phyloP scores from a whole-genome alignment of 345 rosid genomes.

The Eutrema heterophyllum region DNA sequence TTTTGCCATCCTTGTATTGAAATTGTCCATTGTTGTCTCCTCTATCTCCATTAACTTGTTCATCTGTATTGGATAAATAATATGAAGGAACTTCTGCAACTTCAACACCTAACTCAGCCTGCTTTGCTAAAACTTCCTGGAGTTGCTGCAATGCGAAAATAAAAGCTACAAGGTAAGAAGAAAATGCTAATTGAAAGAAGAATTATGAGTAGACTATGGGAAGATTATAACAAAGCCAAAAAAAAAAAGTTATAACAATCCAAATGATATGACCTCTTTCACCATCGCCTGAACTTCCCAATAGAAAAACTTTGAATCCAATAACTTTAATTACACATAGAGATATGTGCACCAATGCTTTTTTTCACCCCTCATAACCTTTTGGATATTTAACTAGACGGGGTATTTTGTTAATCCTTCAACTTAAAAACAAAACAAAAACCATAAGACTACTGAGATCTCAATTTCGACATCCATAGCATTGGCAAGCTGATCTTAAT shows the following conservation, averaged over 20 bases:
- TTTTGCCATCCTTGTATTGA: conserved; percentile 41
- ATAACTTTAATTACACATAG: no score
- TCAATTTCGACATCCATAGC: no score
- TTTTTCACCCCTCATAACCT: no score
- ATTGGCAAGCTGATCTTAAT: background rate
- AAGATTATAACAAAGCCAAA: background rate
- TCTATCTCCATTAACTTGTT: conserved; percentile 23
- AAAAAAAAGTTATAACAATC: no score
- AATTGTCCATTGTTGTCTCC: conserved; percentile 22
- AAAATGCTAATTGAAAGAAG: background rate
- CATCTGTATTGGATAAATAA: conserved; percentile 51
- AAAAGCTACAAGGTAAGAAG: background rate
- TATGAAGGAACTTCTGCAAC: conserved; percentile 85
- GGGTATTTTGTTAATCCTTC: no score
- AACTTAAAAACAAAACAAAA: no score
- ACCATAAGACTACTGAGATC: no score
- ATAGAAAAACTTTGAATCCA: no score
- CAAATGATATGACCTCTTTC: background rate
- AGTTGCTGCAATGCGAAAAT: conserved; percentile 60
- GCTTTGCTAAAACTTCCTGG: conserved; percentile 80
- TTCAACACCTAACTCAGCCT: conserved; percentile 85
- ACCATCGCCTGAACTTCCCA: background rate
- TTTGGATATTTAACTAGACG: no score
- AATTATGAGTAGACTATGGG: background rate
- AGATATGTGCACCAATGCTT: no score